Evolutionary conservation across 176 grass and related monocot species (phyloP).

Genomic region (Rhynchospora breviuscula): DNA sequence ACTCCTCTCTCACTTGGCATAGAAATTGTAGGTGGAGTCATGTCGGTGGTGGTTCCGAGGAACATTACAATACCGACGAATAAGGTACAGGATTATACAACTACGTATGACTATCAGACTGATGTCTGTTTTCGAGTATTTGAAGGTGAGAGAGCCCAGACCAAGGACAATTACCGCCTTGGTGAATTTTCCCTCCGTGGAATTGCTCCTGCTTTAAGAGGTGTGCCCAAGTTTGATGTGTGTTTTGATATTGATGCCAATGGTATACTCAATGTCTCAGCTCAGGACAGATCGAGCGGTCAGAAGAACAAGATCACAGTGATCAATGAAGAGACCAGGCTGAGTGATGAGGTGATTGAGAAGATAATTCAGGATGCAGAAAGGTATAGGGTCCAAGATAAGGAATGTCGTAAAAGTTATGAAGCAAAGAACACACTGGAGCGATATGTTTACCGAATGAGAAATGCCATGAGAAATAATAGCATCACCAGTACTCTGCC

Average conservation of each 20-base stretch:
- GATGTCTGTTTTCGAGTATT: not conserved
- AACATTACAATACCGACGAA: conserved; percentile 12
- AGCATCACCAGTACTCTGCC: not conserved
- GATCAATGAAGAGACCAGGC: not conserved
- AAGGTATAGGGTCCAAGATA: not conserved
- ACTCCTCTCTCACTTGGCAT: conserved; percentile 21
- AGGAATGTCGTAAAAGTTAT: not conserved
- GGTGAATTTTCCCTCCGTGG: conserved; percentile 6
- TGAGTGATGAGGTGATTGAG: not conserved
- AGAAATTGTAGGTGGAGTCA: not conserved
- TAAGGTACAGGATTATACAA: not conserved
- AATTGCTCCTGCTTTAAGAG: not conserved
- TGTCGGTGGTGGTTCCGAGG: conserved; percentile 14
- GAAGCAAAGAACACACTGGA: not conserved
- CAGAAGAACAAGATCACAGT: not conserved
- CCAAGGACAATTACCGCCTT: conserved; percentile 15
- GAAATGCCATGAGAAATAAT: not conserved
- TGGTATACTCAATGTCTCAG: conserved; percentile 20
- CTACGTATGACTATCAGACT: not conserved
- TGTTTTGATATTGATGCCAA: conserved; percentile 21
- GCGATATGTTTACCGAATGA: not conserved
- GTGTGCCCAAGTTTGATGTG: not conserved
- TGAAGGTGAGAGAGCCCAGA: conserved; percentile 14
- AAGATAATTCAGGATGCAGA: conserved; percentile 5
- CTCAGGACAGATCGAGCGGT: not conserved